Percentiles rank a stretch among this genome's conserved stretches.
Conservation (phyloP, 164 flowering plant genomes). For the Macadamia integrifolia region DNA sequence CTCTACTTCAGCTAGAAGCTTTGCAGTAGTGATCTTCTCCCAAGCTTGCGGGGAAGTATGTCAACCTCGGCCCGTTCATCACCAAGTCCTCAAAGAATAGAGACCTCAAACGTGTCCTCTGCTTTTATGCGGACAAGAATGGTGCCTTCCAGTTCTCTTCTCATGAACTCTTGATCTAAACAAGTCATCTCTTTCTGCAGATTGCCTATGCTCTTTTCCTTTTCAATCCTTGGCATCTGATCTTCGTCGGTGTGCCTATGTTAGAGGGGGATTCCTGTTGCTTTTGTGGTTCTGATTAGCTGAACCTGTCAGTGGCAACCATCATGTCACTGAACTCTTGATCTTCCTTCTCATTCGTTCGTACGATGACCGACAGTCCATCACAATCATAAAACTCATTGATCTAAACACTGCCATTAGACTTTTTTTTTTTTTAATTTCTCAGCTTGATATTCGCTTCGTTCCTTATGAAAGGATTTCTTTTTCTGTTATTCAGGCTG, state of each 20-base stretch:
- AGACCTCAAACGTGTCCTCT: background rate
- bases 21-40: slow-evolving; percentile 12
- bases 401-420: too few relatives aligned
- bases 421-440: too few relatives aligned
- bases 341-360: too few relatives aligned
- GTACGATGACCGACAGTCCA: too few relatives aligned
- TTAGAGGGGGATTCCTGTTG: slow-evolving; percentile 27
- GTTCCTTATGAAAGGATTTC: slow-evolving; percentile 20
- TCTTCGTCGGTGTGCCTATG: slow-evolving; percentile 14
- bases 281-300: slow-evolving; percentile 27
- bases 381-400: too few relatives aligned
- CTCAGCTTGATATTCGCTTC: too few relatives aligned
- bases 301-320: too few relatives aligned
- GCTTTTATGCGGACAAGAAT: slow-evolving; percentile 5
- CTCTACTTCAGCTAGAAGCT: slow-evolving; percentile 15
- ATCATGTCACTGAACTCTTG: too few relatives aligned
- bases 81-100: slow-evolving; percentile 6
- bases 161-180: slow-evolving; percentile 14
- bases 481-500: slow-evolving; percentile 20
- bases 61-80: slow-evolving; percentile 21
- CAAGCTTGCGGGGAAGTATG: slow-evolving; percentile 18
- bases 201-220: slow-evolving; percentile 14
- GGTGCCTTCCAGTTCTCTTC: too few relatives aligned
- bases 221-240: slow-evolving; percentile 17
- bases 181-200: slow-evolving; percentile 26